phyloP scores from a whole-genome alignment of 208 protist genomes.

The Angomonas ambiguus region DNA sequence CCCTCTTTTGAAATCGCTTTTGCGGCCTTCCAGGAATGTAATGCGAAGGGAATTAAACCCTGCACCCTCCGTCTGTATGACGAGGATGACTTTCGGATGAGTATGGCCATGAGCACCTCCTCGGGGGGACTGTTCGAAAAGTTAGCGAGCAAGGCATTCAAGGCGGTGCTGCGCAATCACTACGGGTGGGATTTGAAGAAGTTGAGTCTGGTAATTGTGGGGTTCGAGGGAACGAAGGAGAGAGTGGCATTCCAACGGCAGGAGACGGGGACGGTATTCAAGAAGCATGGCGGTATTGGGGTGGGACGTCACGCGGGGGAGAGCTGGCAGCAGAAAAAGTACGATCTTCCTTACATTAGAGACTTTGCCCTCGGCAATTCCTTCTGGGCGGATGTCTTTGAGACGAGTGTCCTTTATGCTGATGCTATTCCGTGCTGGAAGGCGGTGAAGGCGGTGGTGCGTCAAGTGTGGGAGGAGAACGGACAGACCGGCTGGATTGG shows the following conservation, averaged over 20 bases:
- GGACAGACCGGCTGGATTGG: constrained; percentile 84
- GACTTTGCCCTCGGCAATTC: constrained; percentile 81
- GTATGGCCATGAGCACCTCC: constrained; percentile 80
- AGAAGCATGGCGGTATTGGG: constrained; percentile 46
- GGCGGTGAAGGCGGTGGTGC: constrained; percentile 87
- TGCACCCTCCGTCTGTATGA: constrained; percentile 91
- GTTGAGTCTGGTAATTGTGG: constrained; percentile 75
- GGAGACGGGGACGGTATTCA: constrained; percentile 60
- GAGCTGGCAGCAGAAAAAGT: constrained; percentile 92
- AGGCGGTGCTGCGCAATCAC: constrained; percentile 51
- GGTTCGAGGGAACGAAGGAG: constrained; percentile 78
- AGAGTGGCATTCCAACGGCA: constrained; percentile 61
- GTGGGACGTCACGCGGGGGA: constrained; percentile 60
- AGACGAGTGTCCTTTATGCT: constrained; percentile 87
- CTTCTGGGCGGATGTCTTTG: constrained; percentile 90
- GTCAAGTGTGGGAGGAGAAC: constrained; percentile 71
- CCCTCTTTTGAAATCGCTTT: constrained; percentile 85
- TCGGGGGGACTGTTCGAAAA: constrained; percentile 33
- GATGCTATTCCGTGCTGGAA: constrained; percentile 87
- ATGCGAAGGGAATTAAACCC: constrained; percentile 70
- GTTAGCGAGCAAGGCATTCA: constrained; percentile 57
- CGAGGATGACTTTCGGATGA: constrained; percentile 89
- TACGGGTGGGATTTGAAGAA: constrained; percentile 73
- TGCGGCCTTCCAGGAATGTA: constrained; percentile 79
- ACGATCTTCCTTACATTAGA: constrained; percentile 90